phyloP scores from a whole-genome alignment of 2,329 filamentous ascomycete genomes.

The Penicillium sp. region DNA sequence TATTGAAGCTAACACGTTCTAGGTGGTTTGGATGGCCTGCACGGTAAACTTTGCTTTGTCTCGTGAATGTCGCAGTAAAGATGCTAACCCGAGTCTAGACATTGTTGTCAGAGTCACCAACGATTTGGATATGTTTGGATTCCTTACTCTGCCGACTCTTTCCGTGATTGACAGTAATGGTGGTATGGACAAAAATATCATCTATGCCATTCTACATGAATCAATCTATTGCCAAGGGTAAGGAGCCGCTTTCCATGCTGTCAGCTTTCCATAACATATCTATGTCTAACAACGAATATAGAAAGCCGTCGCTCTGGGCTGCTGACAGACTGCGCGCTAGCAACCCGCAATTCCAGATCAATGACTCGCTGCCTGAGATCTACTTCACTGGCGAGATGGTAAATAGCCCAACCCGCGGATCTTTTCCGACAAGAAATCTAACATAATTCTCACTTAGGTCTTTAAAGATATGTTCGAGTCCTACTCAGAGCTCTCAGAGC shows the following conservation, averaged over 20 bases:
- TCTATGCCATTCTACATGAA: slow-evolving; percentile 87
- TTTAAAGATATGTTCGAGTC: slow-evolving; percentile 81
- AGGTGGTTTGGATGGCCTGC: slow-evolving; percentile 70
- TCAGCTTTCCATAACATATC: not conserved
- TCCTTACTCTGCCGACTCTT: slow-evolving; percentile 70
- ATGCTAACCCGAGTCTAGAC: slow-evolving; percentile 37
- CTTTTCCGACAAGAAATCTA: not conserved
- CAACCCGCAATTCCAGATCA: slow-evolving; percentile 48
- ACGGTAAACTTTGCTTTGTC: slow-evolving; percentile 46
- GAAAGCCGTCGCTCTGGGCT: slow-evolving; percentile 68
- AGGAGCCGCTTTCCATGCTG: not conserved
- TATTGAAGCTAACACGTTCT: slow-evolving; percentile 12
- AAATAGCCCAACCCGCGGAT: slow-evolving; percentile 3
- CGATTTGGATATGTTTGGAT: slow-evolving; percentile 74
- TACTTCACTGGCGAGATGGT: slow-evolving; percentile 90
- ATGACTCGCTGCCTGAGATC: slow-evolving; percentile 52
- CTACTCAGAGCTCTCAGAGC: slow-evolving; percentile 68
- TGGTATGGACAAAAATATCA: slow-evolving; percentile 70
- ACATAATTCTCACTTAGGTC: slow-evolving; percentile 45
- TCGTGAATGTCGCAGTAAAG: not conserved
- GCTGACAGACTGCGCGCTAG: slow-evolving; percentile 48
- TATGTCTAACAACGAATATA: slow-evolving; percentile 32
- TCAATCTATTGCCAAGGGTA: slow-evolving; percentile 75
- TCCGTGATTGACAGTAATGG: slow-evolving; percentile 64
- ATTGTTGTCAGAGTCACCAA: slow-evolving; percentile 66